Evolutionary conservation across 2,329 filamentous ascomycete species (phyloP), one percentile per base, ranked within the genome.

Genomic region (Biscogniauxia sp.): DNA sequence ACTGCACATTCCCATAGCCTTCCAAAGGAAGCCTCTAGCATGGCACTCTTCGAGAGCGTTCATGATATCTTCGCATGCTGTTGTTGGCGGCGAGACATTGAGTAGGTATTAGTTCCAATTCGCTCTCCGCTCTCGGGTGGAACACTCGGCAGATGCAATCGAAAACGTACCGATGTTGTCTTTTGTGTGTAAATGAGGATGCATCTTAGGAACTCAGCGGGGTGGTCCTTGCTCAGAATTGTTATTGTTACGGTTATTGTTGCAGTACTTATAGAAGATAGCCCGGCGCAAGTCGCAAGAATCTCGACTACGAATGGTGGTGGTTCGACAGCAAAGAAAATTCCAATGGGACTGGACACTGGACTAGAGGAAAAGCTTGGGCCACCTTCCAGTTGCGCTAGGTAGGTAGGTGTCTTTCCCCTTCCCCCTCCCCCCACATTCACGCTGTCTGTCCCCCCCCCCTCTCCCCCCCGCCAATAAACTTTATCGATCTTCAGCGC

Each of bases 31-130:
- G 58, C 95, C 95, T 61, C 85, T 85, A 32, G 91, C 90, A 74
- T 99, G 95, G 80, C 95, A 99, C 80, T 97, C 92, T 72, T 98
- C 95, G 68, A 99, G 91, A 54, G 91, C 90, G 55, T 83, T 88
- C 87, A 98, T 97, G 75, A 99, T 87, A 69, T 96, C 93, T 77
- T 94, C 92, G 84, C 95, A 99, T 72, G 90, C 95, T 99, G 71
- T 56, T 20, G 52, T 37, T 26, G 6, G 23, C 19, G 20, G 9
- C 25, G 17, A 5, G 45, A 23, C 23, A 23, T 23, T 23, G 20
- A 28, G 41, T 9, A 5, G n/a, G 57, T 28, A 55, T 49, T 56
- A 52, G 55, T 59, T 58, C 20, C 20, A 13, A 2, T 25, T 50
- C 23, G 23, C 2, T 23, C 23, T 23, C 9, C 53, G 49, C 49